Evolutionary conservation across 768 basidiomycete species (phyloP).

Genomic region (Termitomyces sp.): DNA sequence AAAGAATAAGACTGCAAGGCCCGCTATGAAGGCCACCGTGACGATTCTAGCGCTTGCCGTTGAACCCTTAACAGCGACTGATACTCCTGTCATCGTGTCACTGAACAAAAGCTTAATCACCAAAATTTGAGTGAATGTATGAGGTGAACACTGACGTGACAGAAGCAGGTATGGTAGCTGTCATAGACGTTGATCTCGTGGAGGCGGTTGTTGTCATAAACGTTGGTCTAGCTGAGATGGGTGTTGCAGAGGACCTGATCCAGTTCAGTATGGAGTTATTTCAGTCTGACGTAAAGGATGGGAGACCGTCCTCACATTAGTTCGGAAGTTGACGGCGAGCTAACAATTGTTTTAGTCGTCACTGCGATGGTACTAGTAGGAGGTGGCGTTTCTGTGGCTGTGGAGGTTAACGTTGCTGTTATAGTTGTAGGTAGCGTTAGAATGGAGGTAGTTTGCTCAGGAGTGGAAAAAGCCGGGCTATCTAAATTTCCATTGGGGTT

Average conservation of each 20-base stretch:
- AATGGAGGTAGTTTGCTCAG: background rate
- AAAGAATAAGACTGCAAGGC: no score
- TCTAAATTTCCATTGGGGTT: background rate
- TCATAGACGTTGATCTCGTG: background rate
- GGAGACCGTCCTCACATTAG: background rate
- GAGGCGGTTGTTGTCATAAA: no score
- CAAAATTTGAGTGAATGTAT: background rate
- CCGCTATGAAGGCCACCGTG: background rate
- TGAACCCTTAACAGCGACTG: background rate
- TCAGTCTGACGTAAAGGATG: no score
- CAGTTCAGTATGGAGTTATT: no score
- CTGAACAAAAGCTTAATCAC: background rate
- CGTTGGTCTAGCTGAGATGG: no score
- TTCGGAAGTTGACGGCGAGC: background rate
- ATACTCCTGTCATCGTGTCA: background rate
- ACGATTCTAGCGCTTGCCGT: background rate
- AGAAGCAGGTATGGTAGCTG: background rate
- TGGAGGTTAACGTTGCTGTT: background rate
- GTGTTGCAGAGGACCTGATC: background rate
- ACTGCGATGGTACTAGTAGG: background rate
- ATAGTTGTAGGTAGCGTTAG: background rate
- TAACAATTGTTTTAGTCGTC: background rate
- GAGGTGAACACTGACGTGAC: background rate
- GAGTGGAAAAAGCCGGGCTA: background rate
- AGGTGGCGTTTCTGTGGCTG: background rate